Evolutionary conservation across 208 protist genomes (phyloP).

Genomic region (Crithidia expoeki): DNA sequence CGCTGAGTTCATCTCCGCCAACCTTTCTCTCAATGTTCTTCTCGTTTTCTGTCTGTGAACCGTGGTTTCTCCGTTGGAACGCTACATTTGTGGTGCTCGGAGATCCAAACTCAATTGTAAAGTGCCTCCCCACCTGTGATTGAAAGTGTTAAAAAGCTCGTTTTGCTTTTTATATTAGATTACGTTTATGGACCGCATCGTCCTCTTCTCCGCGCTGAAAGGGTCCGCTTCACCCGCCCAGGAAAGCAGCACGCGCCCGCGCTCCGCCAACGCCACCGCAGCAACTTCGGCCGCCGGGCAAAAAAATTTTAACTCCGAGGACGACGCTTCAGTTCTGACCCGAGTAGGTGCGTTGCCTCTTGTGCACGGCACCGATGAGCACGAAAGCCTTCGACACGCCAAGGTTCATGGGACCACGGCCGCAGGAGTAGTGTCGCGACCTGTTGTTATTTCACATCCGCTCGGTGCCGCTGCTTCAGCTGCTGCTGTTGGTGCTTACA

Average conservation of each 20-base stretch:
- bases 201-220: neutral
- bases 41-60: no score
- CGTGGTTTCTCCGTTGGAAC: no score
- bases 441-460: neutral
- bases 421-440: neutral
- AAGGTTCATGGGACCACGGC: neutral
- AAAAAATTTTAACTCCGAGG: neutral
- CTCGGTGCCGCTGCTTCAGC: neutral
- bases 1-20: no score
- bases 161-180: neutral
- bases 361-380: neutral
- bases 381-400: neutral
- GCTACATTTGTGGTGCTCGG: no score
- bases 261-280: neutral
- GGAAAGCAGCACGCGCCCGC: neutral
- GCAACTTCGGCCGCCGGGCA: neutral
- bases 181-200: constrained; percentile 1
- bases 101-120: no score
- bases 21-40: no score
- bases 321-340: neutral
- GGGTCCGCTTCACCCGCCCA: neutral
- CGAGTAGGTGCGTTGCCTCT: neutral
- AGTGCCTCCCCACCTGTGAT: no score
- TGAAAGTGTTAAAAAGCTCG: neutral
- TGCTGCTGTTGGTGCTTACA: neutral